Conservation (phyloP, 2,329 filamentous ascomycete genomes). For the Emmonsia crescens region DNA sequence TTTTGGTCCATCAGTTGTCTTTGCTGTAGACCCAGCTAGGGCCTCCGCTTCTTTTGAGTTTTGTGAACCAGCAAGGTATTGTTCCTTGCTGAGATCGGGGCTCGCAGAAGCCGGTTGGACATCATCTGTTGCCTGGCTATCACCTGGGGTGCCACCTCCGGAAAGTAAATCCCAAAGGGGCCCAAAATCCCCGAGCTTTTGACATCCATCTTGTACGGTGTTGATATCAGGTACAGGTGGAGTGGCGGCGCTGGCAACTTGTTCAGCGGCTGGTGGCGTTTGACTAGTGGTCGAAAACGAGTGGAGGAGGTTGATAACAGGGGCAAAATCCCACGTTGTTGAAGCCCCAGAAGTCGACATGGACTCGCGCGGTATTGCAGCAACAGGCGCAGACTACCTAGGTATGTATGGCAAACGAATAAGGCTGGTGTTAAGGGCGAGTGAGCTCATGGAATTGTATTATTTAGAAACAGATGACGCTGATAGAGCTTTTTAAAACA, state of each 20-base stretch:
- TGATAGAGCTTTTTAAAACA: neutral
- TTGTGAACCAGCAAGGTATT: neutral
- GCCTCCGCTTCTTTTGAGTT: neutral
- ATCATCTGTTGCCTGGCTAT: slow-evolving; percentile 1
- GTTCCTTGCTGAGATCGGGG: neutral
- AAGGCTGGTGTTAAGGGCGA: neutral
- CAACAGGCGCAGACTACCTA: neutral
- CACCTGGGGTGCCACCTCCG: slow-evolving; percentile 11
- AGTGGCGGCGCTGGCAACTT: neutral
- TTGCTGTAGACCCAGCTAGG: neutral
- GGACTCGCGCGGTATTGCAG: slow-evolving; percentile 3
- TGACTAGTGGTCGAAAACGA: slow-evolving; percentile 21
- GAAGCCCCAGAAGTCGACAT: slow-evolving; percentile 19
- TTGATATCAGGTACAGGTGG: slow-evolving; percentile 8
- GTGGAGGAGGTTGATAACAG: slow-evolving; percentile 34
- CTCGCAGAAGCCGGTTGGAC: neutral
- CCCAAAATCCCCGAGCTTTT: slow-evolving; percentile 35
- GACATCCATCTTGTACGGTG: slow-evolving; percentile 7
- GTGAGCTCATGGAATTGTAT: neutral
- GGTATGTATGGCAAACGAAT: neutral
- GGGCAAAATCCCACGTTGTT: slow-evolving; percentile 36
- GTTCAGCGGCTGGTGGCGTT: slow-evolving; percentile 5
- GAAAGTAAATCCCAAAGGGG: slow-evolving; percentile 32
- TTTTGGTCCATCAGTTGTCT: neutral
- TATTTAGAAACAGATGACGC: neutral